These are phyloP conservation scores for Tylopilus balloui DNA, from an alignment of 768 basidiomycete species.

Conservation along the genomic window DNA sequence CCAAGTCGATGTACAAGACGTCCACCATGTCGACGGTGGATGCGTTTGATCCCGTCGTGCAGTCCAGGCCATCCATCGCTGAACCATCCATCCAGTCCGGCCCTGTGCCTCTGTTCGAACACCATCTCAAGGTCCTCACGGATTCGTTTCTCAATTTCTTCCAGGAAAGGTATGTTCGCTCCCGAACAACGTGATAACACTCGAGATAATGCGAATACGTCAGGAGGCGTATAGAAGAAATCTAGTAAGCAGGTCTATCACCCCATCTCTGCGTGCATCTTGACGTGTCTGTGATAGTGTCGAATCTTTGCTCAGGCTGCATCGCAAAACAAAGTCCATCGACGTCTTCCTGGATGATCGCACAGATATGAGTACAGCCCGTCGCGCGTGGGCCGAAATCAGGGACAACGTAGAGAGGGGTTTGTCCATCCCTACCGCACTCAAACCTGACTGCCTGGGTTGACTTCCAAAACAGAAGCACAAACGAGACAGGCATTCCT, in stretches of 20 bases:
- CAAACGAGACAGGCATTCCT: constrained; percentile 80
- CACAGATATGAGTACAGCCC: constrained; percentile 54
- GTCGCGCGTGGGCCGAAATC: constrained; percentile 79
- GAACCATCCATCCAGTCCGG: constrained; percentile 37
- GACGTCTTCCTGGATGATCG: constrained; percentile 75
- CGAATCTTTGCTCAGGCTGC: constrained; percentile 67
- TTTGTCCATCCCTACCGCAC: constrained; percentile 25
- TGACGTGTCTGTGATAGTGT: constrained; percentile 43
- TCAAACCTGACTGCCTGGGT: not conserved
- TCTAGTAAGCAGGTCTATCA: constrained; percentile 51
- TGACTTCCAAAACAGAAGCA: constrained; percentile 55
- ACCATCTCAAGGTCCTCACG: constrained; percentile 60
- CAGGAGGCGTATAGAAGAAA: constrained; percentile 82
- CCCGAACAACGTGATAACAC: constrained; percentile 13
- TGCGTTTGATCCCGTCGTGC: constrained; percentile 18
- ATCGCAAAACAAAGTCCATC: constrained; percentile 63
- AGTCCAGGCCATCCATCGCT: constrained; percentile 24
- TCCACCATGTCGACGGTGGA: constrained; percentile 24
- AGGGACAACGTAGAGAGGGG: constrained; percentile 84
- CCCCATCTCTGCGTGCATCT: not conserved
- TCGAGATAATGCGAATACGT: constrained; percentile 17
- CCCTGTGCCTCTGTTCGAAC: constrained; percentile 67
- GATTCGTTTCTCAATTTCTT: constrained; percentile 82
- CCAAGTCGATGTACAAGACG: not conserved
- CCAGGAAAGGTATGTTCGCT: constrained; percentile 63